phyloP scores from a whole-genome alignment of 2,329 filamentous ascomycete species.

The Lachnellula hyalina region DNA sequence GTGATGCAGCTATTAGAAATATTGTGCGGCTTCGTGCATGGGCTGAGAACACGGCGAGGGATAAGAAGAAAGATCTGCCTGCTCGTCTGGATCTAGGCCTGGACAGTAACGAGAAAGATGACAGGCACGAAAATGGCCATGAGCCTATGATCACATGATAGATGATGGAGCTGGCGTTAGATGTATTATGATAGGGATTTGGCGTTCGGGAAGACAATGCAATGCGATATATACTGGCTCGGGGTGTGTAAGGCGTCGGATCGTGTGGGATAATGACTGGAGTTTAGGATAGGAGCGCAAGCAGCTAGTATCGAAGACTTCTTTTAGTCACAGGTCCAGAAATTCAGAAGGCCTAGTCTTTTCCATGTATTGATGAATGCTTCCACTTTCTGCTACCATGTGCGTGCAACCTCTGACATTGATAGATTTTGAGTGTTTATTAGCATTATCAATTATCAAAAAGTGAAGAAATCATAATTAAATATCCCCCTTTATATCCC shows the following conservation, averaged over 20 bases:
- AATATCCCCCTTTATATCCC: no score
- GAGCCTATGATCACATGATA: constrained; percentile 30
- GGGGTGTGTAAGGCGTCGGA: background rate
- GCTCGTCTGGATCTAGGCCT: constrained; percentile 28
- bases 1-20: constrained; percentile 76
- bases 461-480: no score
- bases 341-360: constrained; percentile 1
- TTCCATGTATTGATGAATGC: background rate
- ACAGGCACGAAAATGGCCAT: constrained; percentile 18
- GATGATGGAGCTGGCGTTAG: background rate
- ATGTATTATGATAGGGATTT: background rate
- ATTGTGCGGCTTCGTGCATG: constrained; percentile 79
- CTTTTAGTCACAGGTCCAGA: background rate
- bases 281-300: background rate
- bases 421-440: no score
- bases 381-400: background rate
- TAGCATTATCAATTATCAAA: no score
- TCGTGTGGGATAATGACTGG: background rate
- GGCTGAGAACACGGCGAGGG: constrained; percentile 54
- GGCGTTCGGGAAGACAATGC: background rate
- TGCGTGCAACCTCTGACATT: no score
- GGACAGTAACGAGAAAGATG: constrained; percentile 19
- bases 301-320: background rate
- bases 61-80: constrained; percentile 31
- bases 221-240: background rate